Base-by-base conservation (phyloP, 164 flowering plant genomes). In the Aristolochia fimbriata region DNA sequence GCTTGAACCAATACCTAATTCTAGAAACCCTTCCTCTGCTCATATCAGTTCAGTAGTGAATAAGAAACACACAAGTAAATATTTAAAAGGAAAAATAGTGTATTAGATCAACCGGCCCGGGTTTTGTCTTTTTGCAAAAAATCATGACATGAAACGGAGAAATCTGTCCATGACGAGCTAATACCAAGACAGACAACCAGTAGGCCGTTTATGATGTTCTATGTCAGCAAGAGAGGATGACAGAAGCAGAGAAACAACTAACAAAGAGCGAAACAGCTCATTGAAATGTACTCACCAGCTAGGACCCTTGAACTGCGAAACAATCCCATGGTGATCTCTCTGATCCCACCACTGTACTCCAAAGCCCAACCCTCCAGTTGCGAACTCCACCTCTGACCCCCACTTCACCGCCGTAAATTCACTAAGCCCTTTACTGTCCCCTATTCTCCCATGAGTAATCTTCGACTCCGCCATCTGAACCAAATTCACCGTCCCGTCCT, bases 321-420 rank as follows among this genome's bases (percentile, higher is more conserved):
- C 97, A 0, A 81, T 59, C 2, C 83, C 94, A 9, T 88, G 93
- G 2, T 89, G 78, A 66, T 79, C 83, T 69, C 98, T 75, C 71
- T 65, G 78, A 81, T 92, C 98, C 97, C 98, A 92, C 93, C 89
- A 89, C 56, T 89, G 96, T 22, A 92, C 75, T 15, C 88, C 61
- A 68, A 79, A 82, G 51, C 98, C 96, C 55, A 71, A 76, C 3
- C 88, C 94, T 2, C 97, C 98, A 0, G 97, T 92, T 0, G 75
- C 93, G 68, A 92, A 87, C 80, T 92, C 98, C 30, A 56, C 62
- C 2, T 91, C 85, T 0, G 96, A 87, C 12, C 82, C 98, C 98
- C 96, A 87, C 59, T 78, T 82, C 31, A 62, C 96, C 0, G 97
- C 78, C 0, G 69, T 74, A 52, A 83, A 92, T n/a, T 83, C 75